Evolutionary conservation across 2,329 filamentous ascomycete genomes (phyloP).

Genomic region (Monilinia fructigena): DNA sequence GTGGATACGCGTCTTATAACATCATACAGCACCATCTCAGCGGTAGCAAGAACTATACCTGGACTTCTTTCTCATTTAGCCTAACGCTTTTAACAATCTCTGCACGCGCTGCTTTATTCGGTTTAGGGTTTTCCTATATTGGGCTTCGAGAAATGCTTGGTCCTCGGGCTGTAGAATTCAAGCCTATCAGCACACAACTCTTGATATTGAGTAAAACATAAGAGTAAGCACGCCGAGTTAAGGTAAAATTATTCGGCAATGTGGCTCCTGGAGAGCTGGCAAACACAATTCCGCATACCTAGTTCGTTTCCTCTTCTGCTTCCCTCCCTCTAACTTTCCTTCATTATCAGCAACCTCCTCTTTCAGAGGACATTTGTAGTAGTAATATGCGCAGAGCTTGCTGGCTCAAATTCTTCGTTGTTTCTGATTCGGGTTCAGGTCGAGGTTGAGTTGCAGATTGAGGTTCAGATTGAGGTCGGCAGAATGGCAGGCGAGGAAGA

Average conservation of each 20-base stretch:
- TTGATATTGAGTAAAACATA: background rate
- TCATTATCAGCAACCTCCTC: slow-evolving; percentile 33
- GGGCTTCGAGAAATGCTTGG: slow-evolving; percentile 81
- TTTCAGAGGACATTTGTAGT: slow-evolving; percentile 28
- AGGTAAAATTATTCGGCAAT: background rate
- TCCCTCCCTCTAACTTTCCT: slow-evolving; percentile 40
- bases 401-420: slow-evolving; percentile 28
- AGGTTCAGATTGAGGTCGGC: slow-evolving; percentile 17
- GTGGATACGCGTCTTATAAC: slow-evolving; percentile 25
- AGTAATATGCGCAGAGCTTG: slow-evolving; percentile 28
- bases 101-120: slow-evolving; percentile 83
- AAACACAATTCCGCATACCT: slow-evolving; percentile 48
- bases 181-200: slow-evolving; percentile 1
- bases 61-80: slow-evolving; percentile 92
- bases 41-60: slow-evolving; percentile 63
- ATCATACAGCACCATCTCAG: background rate
- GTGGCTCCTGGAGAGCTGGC: background rate
- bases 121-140: slow-evolving; percentile 84
- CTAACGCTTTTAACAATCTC: slow-evolving; percentile 77
- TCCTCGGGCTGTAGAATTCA: slow-evolving; percentile 66
- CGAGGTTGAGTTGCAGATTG: background rate
- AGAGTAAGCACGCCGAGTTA: background rate
- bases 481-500: slow-evolving; percentile 30
- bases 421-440: slow-evolving; percentile 25
- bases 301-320: slow-evolving; percentile 59